Evolutionary conservation across 345 rosid genomes (phyloP).

Genomic region (Ceriops zippeliana): DNA sequence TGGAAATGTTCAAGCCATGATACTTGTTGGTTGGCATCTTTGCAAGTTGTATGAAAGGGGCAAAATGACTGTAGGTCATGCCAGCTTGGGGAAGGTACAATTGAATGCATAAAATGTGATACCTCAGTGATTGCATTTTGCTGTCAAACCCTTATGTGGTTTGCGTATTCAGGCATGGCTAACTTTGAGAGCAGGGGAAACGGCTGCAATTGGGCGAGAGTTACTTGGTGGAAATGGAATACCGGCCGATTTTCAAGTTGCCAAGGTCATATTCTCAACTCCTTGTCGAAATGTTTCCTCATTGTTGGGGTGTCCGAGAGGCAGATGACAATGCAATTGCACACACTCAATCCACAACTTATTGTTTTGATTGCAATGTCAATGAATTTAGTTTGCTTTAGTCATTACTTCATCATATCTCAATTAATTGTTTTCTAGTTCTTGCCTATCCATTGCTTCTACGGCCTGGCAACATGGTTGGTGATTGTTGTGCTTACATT

Average conservation of each 20-base stretch:
- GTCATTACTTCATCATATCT: background rate
- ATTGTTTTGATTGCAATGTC: background rate
- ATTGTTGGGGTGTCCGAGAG: background rate
- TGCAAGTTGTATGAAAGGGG: slow-evolving; percentile 86
- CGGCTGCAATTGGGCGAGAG: slow-evolving; percentile 76
- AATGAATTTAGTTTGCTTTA: background rate
- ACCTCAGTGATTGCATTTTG: background rate
- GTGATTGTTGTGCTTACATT: background rate
- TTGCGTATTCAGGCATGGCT: slow-evolving; percentile 70
- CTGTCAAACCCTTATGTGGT: background rate
- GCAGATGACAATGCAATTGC: background rate
- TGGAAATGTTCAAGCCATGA: slow-evolving; percentile 88
- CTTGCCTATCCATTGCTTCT: background rate
- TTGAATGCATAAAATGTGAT: background rate
- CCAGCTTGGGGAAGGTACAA: slow-evolving; percentile 94
- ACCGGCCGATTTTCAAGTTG: slow-evolving; percentile 82
- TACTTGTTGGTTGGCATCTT: slow-evolving; percentile 91
- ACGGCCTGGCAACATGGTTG: too few relatives aligned
- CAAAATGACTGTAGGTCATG: slow-evolving; percentile 87
- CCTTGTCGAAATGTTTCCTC: background rate
- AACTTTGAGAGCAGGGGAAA: slow-evolving; percentile 69
- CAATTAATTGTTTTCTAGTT: too few relatives aligned
- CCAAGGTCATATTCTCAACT: slow-evolving; percentile 51
- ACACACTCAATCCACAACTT: background rate
- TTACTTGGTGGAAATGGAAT: slow-evolving; percentile 95